phyloP scores from a whole-genome alignment of 495 filamentous ascomycete species.

The Aspergillus cristatus region DNA sequence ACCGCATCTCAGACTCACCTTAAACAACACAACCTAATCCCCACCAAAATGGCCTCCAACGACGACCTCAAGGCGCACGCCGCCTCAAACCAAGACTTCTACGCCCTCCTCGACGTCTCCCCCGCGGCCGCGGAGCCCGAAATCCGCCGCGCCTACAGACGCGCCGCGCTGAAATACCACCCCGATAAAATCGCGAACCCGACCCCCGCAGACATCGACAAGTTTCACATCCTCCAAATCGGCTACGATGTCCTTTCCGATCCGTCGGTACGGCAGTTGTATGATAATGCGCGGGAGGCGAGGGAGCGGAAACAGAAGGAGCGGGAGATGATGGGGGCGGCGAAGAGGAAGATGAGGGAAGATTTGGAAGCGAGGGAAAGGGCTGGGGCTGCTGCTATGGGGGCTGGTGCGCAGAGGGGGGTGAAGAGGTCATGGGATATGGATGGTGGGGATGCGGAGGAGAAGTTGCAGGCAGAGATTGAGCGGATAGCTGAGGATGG shows the following conservation, averaged over 20 bases:
- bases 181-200: conserved; percentile 68
- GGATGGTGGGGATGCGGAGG: conserved; percentile 46
- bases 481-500: conserved; percentile 57
- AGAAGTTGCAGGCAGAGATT: conserved; percentile 50
- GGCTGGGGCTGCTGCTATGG: conserved; percentile 22
- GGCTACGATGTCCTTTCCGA: conserved; percentile 66
- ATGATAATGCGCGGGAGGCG: conserved; percentile 61
- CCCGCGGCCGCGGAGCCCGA: conserved; percentile 56
- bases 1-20: too few species aligned
- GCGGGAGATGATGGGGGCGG: conserved; percentile 55
- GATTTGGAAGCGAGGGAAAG: conserved; percentile 60
- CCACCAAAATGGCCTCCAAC: conserved; percentile 25
- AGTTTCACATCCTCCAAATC: conserved; percentile 64
- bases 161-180: conserved; percentile 81
- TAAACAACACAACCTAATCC: too few species aligned
- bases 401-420: conserved; percentile 20
- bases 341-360: conserved; percentile 63
- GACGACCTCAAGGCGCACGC: conserved; percentile 48
- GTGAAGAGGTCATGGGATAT: conserved; percentile 37
- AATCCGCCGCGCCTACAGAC: conserved; percentile 80
- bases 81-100: conserved; percentile 66
- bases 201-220: conserved; percentile 49
- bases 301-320: conserved; percentile 52
- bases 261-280: conserved; percentile 48
- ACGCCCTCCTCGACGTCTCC: conserved; percentile 65